Percentiles rank a stretch among this genome's conserved stretches.
phyloP scores from a whole-genome alignment of 2,329 filamentous ascomycete genomes.

The Ambrosiella cleistominuta region DNA sequence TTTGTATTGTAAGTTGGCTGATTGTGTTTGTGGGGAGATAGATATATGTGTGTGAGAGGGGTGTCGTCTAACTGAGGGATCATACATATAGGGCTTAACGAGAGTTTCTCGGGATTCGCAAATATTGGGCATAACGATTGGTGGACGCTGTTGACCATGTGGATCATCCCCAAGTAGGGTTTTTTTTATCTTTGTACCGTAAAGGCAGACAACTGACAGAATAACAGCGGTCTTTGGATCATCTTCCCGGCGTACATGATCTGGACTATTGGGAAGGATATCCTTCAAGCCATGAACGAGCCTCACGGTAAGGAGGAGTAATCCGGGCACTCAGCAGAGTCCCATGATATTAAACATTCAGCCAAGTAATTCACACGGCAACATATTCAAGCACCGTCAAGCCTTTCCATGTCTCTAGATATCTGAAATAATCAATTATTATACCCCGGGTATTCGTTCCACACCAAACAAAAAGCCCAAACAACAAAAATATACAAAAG shows the following conservation, averaged over 20 bases:
- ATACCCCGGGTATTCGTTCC: too few species aligned
- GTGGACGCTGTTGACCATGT: conserved; percentile 29
- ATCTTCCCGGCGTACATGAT: conserved; percentile 35
- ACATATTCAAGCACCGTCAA: too few species aligned
- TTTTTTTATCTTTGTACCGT: conserved; percentile 1
- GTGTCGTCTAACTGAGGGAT: not conserved
- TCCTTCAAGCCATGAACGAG: conserved; percentile 26
- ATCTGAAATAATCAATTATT: too few species aligned
- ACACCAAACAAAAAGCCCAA: not conserved
- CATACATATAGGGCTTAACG: conserved; percentile 31
- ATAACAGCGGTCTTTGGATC: conserved; percentile 35
- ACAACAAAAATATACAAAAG: not conserved
- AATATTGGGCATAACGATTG: conserved; percentile 39
- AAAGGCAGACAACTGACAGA: not conserved
- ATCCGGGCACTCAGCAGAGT: too few species aligned
- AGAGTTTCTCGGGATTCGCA: conserved; percentile 36
- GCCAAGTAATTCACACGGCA: too few species aligned
- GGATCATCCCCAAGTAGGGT: conserved; percentile 44
- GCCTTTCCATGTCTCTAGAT: too few species aligned
- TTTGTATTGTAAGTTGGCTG: conserved; percentile 33
- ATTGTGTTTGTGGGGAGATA: not conserved
- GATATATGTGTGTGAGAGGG: not conserved
- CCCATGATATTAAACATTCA: too few species aligned
- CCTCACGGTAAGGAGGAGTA: not conserved
- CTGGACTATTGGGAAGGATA: conserved; percentile 29